Evolutionary conservation across 2,329 filamentous ascomycete genomes (phyloP).

Genomic region (Pseudogymnoascus sp.): DNA sequence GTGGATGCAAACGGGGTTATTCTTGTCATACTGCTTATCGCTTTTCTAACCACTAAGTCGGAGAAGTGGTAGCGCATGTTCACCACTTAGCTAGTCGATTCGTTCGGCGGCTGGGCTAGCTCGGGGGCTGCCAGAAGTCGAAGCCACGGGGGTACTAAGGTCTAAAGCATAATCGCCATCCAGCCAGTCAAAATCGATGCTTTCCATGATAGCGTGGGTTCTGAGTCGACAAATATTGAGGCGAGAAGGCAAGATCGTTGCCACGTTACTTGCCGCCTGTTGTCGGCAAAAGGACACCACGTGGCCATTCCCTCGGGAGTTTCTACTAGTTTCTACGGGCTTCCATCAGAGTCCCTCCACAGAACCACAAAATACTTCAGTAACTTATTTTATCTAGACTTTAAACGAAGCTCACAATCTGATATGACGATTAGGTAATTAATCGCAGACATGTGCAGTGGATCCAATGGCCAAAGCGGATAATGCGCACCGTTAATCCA

Average conservation of each 20-base stretch:
- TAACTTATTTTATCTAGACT: neutral
- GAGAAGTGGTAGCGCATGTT: slow-evolving; percentile 15
- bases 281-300: neutral
- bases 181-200: slow-evolving; percentile 8
- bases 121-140: slow-evolving; percentile 7
- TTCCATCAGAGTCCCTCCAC: neutral
- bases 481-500: neutral
- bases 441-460: neutral
- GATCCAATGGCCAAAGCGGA: neutral
- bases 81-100: slow-evolving; percentile 13
- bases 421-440: neutral
- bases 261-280: too few relatives aligned
- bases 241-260: neutral
- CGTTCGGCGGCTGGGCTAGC: slow-evolving; percentile 3
- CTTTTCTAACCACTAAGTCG: slow-evolving; percentile 15
- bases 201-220: slow-evolving; percentile 10
- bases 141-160: neutral
- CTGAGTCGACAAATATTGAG: neutral
- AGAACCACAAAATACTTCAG: neutral
- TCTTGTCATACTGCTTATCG: slow-evolving; percentile 16
- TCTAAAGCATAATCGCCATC: slow-evolving; percentile 6
- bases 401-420: too few relatives aligned
- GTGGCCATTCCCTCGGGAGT: neutral
- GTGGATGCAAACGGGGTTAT: slow-evolving; percentile 16
- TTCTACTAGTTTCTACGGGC: neutral